phyloP scores from a whole-genome alignment of 768 basidiomycete genomes.

The Leccinum barrowsii region DNA sequence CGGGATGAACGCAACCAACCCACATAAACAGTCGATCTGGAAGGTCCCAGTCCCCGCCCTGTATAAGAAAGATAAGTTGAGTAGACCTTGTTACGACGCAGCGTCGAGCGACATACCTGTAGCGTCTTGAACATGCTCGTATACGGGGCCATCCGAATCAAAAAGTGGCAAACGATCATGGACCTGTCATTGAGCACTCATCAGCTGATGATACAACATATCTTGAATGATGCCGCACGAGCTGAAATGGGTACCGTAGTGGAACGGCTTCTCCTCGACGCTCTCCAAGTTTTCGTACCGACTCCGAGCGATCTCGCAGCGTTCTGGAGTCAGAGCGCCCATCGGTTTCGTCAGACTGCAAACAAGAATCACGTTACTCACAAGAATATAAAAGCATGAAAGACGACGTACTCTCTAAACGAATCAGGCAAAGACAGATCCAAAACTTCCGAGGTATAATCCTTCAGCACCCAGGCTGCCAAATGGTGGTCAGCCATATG shows the following conservation, averaged over 20 bases:
- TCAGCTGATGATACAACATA: constrained; percentile 1
- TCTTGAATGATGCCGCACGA: constrained; percentile 37
- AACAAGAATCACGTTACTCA: not conserved
- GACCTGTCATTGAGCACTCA: constrained; percentile 36
- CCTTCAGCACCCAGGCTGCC: constrained; percentile 83
- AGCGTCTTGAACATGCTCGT: constrained; percentile 94
- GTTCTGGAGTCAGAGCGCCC: constrained; percentile 78
- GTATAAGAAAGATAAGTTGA: constrained; percentile 1
- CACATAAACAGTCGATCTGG: constrained; percentile 83
- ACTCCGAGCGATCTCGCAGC: constrained; percentile 70
- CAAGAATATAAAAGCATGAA: not conserved
- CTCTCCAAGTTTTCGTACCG: constrained; percentile 74
- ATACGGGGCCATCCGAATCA: constrained; percentile 86
- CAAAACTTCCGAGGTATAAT: constrained; percentile 71
- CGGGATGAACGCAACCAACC: constrained; percentile 2
- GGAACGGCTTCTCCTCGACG: constrained; percentile 85
- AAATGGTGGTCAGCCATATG: not conserved
- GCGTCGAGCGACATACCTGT: constrained; percentile 38
- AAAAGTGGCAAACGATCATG: constrained; percentile 94
- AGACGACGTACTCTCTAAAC: constrained; percentile 65
- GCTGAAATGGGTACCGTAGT: constrained; percentile 93
- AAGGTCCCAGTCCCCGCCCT: constrained; percentile 95
- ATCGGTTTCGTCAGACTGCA: constrained; percentile 81
- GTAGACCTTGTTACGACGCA: not conserved
- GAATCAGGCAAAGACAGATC: constrained; percentile 59